Conservation (phyloP, 176 grass and related monocot species). For the Oryza meyeriana region DNA sequence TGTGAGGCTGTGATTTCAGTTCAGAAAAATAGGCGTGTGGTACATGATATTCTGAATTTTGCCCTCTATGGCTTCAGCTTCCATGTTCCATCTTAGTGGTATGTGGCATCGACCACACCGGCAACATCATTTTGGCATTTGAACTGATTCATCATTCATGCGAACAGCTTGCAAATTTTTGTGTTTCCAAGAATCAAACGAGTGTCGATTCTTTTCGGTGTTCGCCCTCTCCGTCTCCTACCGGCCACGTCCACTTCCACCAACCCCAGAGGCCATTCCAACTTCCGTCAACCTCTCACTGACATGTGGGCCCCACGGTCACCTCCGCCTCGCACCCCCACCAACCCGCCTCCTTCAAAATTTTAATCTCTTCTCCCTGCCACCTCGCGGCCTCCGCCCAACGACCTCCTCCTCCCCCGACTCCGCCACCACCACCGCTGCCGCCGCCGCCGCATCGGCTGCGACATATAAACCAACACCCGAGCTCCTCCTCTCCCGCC, state of each 20-base stretch:
- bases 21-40: neutral
- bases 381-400: constrained; percentile 37
- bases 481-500: neutral
- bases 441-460: constrained; percentile 36
- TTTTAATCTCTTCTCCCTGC: neutral
- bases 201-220: too few relatives aligned
- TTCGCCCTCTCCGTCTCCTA: neutral
- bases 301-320: constrained; percentile 1
- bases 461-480: neutral
- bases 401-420: neutral
- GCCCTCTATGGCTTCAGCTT: too few relatives aligned
- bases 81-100: too few relatives aligned
- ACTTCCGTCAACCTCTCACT: neutral
- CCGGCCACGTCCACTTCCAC: neutral
- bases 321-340: constrained; percentile 8
- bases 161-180: neutral
- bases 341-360: constrained; percentile 36
- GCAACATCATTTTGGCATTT: neutral
- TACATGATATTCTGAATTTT: neutral
- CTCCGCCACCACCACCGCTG: constrained; percentile 23
- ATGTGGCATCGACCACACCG: neutral
- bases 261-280: neutral
- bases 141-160: too few relatives aligned
- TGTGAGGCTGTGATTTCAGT: neutral
- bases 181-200: neutral